These are phyloP conservation scores for Vinca minor DNA, from an alignment of 257 asterid species.

Conservation along the genomic window DNA sequence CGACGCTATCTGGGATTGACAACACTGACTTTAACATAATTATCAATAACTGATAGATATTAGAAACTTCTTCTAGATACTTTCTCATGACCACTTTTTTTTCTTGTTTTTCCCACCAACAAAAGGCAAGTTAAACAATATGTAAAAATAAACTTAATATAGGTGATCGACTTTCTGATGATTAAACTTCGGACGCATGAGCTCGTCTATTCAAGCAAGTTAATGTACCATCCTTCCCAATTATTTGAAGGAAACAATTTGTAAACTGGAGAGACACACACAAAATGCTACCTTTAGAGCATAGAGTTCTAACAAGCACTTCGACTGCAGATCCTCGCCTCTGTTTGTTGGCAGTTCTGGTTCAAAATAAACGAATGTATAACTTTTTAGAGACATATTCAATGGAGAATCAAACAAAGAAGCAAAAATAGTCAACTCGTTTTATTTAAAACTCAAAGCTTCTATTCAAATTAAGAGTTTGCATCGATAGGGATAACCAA, in stretches of 20 bases:
- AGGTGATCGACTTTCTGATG: neutral
- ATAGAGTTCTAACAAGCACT: conserved; percentile 92
- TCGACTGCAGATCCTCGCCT: conserved; percentile 95
- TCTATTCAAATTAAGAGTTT: neutral
- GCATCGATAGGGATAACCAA: neutral
- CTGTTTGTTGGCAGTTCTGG: conserved; percentile 85
- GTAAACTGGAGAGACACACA: neutral
- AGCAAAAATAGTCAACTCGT: neutral
- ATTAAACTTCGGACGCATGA: too few relatives aligned
- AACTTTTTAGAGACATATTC: conserved; percentile 5
- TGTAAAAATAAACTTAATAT: neutral
- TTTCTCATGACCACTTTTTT: neutral
- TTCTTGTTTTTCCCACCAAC: neutral
- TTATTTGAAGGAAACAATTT: too few relatives aligned
- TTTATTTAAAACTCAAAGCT: neutral
- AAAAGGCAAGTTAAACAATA: neutral
- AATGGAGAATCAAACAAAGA: neutral
- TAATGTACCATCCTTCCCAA: neutral
- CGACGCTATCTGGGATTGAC: too few relatives aligned
- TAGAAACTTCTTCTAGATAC: neutral
- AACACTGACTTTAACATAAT: neutral
- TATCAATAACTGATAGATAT: neutral
- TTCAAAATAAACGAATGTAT: conserved; percentile 18
- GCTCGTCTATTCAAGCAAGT: neutral
- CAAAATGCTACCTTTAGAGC: conserved; percentile 71